These are phyloP conservation scores for Chamaenerion angustifolium DNA, from an alignment of 345 rosid species.

Conservation along the genomic window DNA sequence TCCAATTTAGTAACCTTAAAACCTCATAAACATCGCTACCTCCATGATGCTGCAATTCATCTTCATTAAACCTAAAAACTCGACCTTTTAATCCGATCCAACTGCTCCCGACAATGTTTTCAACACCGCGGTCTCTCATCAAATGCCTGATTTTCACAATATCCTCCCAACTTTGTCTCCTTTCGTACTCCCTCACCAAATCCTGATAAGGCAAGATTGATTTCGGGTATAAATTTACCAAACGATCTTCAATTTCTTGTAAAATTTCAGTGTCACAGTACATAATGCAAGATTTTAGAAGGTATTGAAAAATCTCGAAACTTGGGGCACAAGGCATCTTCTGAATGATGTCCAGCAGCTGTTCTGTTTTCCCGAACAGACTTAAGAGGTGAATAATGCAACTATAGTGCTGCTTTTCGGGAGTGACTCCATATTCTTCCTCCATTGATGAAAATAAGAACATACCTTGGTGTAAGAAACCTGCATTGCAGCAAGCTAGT, in stretches of 20 bases:
- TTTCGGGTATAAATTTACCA: slow-evolving; percentile 28
- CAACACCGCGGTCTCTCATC: slow-evolving; percentile 21
- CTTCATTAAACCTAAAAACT: slow-evolving; percentile 26
- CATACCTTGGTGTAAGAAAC: slow-evolving; percentile 34
- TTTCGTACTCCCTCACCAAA: slow-evolving; percentile 38
- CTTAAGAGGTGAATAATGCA: slow-evolving; percentile 38
- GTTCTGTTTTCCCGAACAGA: slow-evolving; percentile 29
- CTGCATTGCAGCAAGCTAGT: slow-evolving; percentile 50
- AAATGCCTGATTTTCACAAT: slow-evolving; percentile 31
- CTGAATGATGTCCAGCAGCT: slow-evolving; percentile 25
- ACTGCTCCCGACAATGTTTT: slow-evolving; percentile 34
- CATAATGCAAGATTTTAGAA: slow-evolving; percentile 23
- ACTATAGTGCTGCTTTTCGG: slow-evolving; percentile 40
- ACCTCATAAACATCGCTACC: slow-evolving; percentile 24
- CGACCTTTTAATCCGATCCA: slow-evolving; percentile 32
- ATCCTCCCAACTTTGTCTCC: slow-evolving; percentile 50
- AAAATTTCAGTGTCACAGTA: slow-evolving; percentile 21
- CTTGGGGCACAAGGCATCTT: slow-evolving; percentile 33
- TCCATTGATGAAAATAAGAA: slow-evolving; percentile 41
- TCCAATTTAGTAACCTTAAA: slow-evolving; percentile 34
- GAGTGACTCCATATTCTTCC: slow-evolving; percentile 25
- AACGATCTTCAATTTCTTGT: slow-evolving; percentile 30
- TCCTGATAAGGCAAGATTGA: slow-evolving; percentile 30
- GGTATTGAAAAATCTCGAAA: slow-evolving; percentile 29
- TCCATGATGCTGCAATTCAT: slow-evolving; percentile 38